phyloP scores from a whole-genome alignment of 768 basidiomycete species.

The Sarcodon aspratus region DNA sequence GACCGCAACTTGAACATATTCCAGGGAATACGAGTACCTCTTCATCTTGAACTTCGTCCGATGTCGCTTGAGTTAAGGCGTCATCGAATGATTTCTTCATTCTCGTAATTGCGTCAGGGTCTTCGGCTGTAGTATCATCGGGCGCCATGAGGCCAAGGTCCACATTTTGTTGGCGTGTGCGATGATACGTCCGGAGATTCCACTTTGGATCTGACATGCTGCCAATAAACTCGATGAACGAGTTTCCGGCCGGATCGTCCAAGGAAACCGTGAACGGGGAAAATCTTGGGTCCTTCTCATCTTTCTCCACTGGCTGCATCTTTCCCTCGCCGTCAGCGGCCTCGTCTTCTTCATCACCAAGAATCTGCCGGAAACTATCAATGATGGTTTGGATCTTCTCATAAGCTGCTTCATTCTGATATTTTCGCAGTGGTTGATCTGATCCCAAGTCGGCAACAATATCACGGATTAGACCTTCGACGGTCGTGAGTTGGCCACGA shows the following conservation, averaged over 20 bases:
- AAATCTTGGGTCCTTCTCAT: slow-evolving; percentile 41
- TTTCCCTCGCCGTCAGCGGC: slow-evolving; percentile 36
- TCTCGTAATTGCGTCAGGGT: slow-evolving; percentile 1
- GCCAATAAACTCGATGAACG: slow-evolving; percentile 87
- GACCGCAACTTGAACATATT: slow-evolving; percentile 80
- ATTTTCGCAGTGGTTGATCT: slow-evolving; percentile 76
- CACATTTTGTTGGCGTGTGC: slow-evolving; percentile 74
- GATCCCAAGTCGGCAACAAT: slow-evolving; percentile 67
- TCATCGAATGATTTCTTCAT: slow-evolving; percentile 3
- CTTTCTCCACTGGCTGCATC: slow-evolving; percentile 18
- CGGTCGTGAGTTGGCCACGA: slow-evolving; percentile 90
- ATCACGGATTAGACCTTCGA: slow-evolving; percentile 85
- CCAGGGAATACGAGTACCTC: slow-evolving; percentile 88
- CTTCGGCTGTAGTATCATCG: slow-evolving; percentile 21
- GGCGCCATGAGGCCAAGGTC: slow-evolving; percentile 58
- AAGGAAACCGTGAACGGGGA: slow-evolving; percentile 70
- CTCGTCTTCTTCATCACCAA: slow-evolving; percentile 42
- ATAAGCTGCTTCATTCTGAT: slow-evolving; percentile 65
- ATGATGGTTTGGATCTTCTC: slow-evolving; percentile 68
- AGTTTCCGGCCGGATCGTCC: slow-evolving; percentile 93
- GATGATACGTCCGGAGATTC: slow-evolving; percentile 73
- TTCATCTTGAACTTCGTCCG: slow-evolving; percentile 44
- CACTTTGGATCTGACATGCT: slow-evolving; percentile 89
- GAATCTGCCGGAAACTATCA: slow-evolving; percentile 47
- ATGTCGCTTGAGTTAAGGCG: slow-evolving; percentile 8